These are phyloP conservation scores for Boletus coccyginus DNA, from an alignment of 768 basidiomycete species.

Conservation along the genomic window DNA sequence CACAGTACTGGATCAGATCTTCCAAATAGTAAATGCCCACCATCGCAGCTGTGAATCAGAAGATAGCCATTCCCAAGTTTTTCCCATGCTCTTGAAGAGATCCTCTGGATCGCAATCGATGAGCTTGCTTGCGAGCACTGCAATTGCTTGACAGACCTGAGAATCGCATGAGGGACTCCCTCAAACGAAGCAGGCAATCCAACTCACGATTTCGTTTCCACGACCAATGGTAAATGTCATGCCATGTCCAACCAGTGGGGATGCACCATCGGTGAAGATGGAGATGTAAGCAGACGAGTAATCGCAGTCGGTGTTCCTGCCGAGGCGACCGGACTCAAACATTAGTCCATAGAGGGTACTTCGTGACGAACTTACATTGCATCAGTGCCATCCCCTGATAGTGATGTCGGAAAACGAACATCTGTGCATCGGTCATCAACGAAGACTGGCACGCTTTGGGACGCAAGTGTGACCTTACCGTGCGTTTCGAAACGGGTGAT, in stretches of 20 bases:
- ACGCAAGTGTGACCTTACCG: slow-evolving; percentile 37
- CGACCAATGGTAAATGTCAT: slow-evolving; percentile 96
- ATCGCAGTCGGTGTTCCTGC: slow-evolving; percentile 92
- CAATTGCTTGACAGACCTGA: slow-evolving; percentile 80
- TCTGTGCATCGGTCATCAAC: slow-evolving; percentile 43
- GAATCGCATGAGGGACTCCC: slow-evolving; percentile 1
- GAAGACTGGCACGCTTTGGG: not conserved
- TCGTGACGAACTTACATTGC: slow-evolving; percentile 60
- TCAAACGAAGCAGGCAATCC: not conserved
- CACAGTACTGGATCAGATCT: not conserved
- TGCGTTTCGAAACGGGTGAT: slow-evolving; percentile 60
- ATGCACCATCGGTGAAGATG: slow-evolving; percentile 62
- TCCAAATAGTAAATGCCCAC: slow-evolving; percentile 34
- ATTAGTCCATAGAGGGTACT: not conserved
- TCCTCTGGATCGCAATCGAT: slow-evolving; percentile 78
- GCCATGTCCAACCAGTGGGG: slow-evolving; percentile 78
- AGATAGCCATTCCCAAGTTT: slow-evolving; percentile 83
- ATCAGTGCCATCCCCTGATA: slow-evolving; percentile 91
- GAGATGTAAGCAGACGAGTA: slow-evolving; percentile 92
- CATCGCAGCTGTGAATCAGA: slow-evolving; percentile 91
- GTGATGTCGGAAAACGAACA: slow-evolving; percentile 88
- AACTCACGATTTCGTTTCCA: slow-evolving; percentile 84
- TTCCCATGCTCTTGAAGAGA: slow-evolving; percentile 88
- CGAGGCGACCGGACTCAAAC: not conserved
- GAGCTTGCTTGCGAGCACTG: slow-evolving; percentile 75